Percentiles rank a stretch among this genome's conserved stretches.
phyloP scores from a whole-genome alignment of 768 basidiomycete genomes.

The Tephrocybe sp. region DNA sequence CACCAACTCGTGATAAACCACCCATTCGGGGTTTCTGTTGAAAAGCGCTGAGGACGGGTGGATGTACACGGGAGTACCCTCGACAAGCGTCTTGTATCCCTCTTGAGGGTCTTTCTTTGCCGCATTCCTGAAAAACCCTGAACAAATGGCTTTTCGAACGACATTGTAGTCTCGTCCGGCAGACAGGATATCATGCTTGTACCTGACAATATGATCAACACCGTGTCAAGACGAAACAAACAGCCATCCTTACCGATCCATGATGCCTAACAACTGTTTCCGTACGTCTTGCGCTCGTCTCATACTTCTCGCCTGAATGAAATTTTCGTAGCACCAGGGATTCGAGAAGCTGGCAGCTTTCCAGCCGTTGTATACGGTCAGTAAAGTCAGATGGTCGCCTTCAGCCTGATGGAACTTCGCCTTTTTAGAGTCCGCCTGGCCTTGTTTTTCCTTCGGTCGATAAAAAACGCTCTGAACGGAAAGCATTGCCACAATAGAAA shows the following conservation, averaged over 20 bases:
- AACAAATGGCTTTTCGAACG: slow-evolving; percentile 94
- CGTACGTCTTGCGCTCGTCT: slow-evolving; percentile 95
- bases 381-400: slow-evolving; percentile 89
- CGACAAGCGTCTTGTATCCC: slow-evolving; percentile 96
- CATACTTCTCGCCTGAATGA: slow-evolving; percentile 98
- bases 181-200: slow-evolving; percentile 95
- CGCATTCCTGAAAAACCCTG: slow-evolving; percentile 96
- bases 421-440: slow-evolving; percentile 98
- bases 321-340: slow-evolving; percentile 99
- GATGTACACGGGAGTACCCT: slow-evolving; percentile 98
- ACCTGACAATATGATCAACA: slow-evolving; percentile 44
- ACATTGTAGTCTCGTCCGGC: slow-evolving; percentile 91
- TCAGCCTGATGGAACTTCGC: slow-evolving; percentile 99
- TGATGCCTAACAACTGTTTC: slow-evolving; percentile 96
- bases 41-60: slow-evolving; percentile 97
- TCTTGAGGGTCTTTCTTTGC: slow-evolving; percentile 99
- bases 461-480: slow-evolving; percentile 97
- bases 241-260: slow-evolving; percentile 77
- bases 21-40: slow-evolving; percentile 96
- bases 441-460: slow-evolving; percentile 99
- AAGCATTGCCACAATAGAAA: slow-evolving; percentile 97
- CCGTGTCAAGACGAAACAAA: neutral
- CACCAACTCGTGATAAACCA: slow-evolving; percentile 94
- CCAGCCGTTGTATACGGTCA: slow-evolving; percentile 99
- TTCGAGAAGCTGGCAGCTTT: slow-evolving; percentile 95